Evolutionary conservation across 2,329 filamentous ascomycete species (phyloP), one percentile per base, ranked within the genome.

Genomic region (Ceratocystis colombiana): DNA sequence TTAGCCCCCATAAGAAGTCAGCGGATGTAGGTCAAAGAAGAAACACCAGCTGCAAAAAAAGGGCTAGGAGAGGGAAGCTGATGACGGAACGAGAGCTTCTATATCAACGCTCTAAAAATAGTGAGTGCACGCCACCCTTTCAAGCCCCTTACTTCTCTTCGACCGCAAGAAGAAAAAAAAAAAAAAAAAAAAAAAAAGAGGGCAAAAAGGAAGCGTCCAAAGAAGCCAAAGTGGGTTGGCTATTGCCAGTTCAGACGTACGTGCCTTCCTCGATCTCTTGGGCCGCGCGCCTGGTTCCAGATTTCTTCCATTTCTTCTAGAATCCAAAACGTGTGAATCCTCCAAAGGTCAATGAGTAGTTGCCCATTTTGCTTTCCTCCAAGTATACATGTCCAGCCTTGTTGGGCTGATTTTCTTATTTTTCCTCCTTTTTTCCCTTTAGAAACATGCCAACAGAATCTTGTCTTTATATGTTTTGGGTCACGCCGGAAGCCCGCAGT

Each of bases 271-370:
- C 41, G 22, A 37, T 46, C 4, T 62, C n/a, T 10, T 62, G 61
- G 20, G 33, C 37, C 37, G 20, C 61, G 20, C 37, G 37, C 61
- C 41, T 12, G 20, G 37, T 62, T 41, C 30, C 57, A 20, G 25
- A 20, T 33, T 44, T 61, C 57, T 62, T 62, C 37, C 5, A 46
- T 62, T 62, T 45, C 37, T 62, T 62, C 37, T 62, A 25, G 37
- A 62, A 25, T 57, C 53, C 37, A 8, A 46, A 20, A n/a, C 37
- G 20, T 17, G 25, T 15, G 25, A 33, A 57, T 57, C 53, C 53
- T 57, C 53, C 53, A 17, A 57, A 28, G 53, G 22, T n/a, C 30
- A 22, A 22, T 57, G 53, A 57, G 53, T 57, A 30, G 53, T 57
- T 57, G 15, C 53, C 22, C 53, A 57, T 57, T 28, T 30, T 22